These are phyloP conservation scores for Aotearoamyces nothofagi DNA, from an alignment of 2,329 filamentous ascomycete genomes.

Conservation along the genomic window DNA sequence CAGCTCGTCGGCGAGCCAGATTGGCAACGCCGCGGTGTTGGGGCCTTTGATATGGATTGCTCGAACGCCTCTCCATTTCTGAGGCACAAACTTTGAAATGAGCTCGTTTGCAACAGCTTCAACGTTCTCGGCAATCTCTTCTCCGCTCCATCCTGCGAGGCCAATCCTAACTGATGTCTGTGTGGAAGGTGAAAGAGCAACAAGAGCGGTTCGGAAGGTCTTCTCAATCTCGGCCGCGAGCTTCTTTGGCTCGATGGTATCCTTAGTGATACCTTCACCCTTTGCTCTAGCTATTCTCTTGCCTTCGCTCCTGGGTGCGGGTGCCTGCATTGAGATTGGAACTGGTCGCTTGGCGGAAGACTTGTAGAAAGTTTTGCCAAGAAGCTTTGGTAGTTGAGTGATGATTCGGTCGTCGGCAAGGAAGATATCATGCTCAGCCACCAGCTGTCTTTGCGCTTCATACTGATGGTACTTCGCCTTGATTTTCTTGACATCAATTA, in stretches of 20 bases:
- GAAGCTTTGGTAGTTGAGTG: constrained; percentile 53
- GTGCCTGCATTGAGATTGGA: constrained; percentile 55
- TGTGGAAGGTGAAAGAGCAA: constrained; percentile 64
- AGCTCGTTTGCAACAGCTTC: constrained; percentile 53
- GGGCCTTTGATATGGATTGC: constrained; percentile 83
- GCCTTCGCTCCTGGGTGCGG: constrained; percentile 43
- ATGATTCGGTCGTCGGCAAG: constrained; percentile 80
- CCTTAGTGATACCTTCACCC: constrained; percentile 24
- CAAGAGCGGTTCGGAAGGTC: constrained; percentile 60
- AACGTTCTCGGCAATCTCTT: constrained; percentile 70
- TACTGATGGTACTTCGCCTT: constrained; percentile 82
- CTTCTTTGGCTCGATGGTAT: constrained; percentile 27
- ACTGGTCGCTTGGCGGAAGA: constrained; percentile 70
- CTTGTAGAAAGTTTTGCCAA: constrained; percentile 92
- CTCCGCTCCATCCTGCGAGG: constrained; percentile 54
- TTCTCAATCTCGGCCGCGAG: constrained; percentile 72
- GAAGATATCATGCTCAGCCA: constrained; percentile 82
- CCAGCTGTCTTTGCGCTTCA: constrained; percentile 72
- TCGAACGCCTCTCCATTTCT: constrained; percentile 78
- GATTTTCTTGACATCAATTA: constrained; percentile 75
- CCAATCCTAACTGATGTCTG: constrained; percentile 74
- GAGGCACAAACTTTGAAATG: constrained; percentile 66
- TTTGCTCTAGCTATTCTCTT: constrained; percentile 43
- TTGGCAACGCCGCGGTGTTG: constrained; percentile 75
- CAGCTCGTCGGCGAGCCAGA: constrained; percentile 86